These are phyloP conservation scores for Triticum aestivum DNA, from an alignment of 176 grass and related monocot genomes.

Conservation along the genomic window IWGSC_CS_RefSeq_v2.1 NC_057796.1:418876157-418876656, in stretches of 20 bases:
- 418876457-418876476: not conserved
- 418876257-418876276: not conserved
- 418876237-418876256: not conserved
- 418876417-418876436: constrained; percentile 19
- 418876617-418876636: constrained; percentile 14
- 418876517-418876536: constrained; percentile 90
- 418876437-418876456: not conserved
- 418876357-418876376: not conserved
- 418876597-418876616: constrained; percentile 31
- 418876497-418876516: constrained; percentile 84
- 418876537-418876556: constrained; percentile 89
- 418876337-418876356: constrained; percentile 1
- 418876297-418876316: constrained; percentile 19
- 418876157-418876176: not conserved
- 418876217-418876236: not conserved
- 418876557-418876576: not conserved
- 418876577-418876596: constrained; percentile 1
- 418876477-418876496: not conserved
- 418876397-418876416: constrained; percentile 4
- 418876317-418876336: not conserved
- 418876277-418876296: constrained; percentile 18
- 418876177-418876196: not conserved
- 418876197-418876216: constrained; percentile 27
- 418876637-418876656: not conserved
- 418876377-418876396: not conserved